These are phyloP conservation scores for Phytophthora sp. DNA, from an alignment of 352 stramenopile genomes.

Conservation along the genomic window DNA sequence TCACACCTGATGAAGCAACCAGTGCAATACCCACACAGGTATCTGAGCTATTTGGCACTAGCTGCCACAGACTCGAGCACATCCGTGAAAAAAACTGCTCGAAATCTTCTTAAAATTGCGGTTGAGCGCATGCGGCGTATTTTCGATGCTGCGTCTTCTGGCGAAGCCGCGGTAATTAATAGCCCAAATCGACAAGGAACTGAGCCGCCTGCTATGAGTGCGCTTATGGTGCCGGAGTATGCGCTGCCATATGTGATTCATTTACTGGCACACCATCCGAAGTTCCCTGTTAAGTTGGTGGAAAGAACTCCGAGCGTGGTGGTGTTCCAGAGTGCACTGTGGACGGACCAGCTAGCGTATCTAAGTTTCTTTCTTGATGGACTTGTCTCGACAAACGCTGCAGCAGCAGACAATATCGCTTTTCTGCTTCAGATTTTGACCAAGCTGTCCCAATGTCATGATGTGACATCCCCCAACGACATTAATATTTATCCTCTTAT, in stretches of 20 bases:
- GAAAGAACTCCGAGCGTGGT: constrained; percentile 33
- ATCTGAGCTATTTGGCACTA: constrained; percentile 77
- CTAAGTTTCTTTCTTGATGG: constrained; percentile 79
- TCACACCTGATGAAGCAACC: constrained; percentile 70
- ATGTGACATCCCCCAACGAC: constrained; percentile 46
- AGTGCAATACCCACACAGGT: constrained; percentile 77
- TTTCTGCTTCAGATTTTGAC: constrained; percentile 86
- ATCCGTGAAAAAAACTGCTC: constrained; percentile 62
- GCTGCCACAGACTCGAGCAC: constrained; percentile 58
- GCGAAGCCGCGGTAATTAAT: constrained; percentile 17
- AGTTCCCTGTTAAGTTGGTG: constrained; percentile 57
- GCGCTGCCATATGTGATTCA: constrained; percentile 83
- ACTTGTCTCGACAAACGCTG: constrained; percentile 57
- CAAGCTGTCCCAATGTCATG: constrained; percentile 77
- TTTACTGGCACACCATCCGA: constrained; percentile 77
- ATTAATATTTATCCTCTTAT: constrained; percentile 71
- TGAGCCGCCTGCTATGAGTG: constrained; percentile 19
- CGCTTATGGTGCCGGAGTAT: constrained; percentile 87
- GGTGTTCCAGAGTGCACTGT: constrained; percentile 46
- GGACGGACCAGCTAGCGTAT: constrained; percentile 63
- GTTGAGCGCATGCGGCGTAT: constrained; percentile 80
- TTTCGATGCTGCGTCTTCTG: constrained; percentile 62
- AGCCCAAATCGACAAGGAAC: constrained; percentile 14
- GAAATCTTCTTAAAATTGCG: constrained; percentile 51
- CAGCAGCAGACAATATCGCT: constrained; percentile 81